phyloP scores from a whole-genome alignment of 306 rosid genomes.

The Vigna hirtella region DNA sequence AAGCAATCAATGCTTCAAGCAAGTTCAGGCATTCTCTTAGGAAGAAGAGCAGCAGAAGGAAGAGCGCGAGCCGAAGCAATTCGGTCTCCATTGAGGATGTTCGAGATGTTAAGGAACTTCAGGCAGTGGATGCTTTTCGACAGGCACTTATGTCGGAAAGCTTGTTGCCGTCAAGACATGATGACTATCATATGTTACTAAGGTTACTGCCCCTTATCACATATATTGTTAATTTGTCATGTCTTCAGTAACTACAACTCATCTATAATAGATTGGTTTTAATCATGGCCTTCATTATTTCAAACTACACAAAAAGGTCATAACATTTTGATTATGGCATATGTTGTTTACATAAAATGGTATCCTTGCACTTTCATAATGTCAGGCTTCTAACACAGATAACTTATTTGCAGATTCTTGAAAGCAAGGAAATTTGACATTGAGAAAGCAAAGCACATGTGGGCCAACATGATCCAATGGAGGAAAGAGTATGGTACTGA shows the following conservation, averaged over 20 bases:
- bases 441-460: constrained; percentile 89
- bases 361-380: too few species aligned
- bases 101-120: constrained; percentile 80
- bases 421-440: constrained; percentile 93
- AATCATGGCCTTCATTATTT: neutral
- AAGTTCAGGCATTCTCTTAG: constrained; percentile 82
- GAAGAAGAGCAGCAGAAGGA: constrained; percentile 69
- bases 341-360: too few species aligned
- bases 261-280: constrained; percentile 17
- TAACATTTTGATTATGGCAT: neutral
- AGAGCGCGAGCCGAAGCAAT: constrained; percentile 41
- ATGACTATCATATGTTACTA: constrained; percentile 83
- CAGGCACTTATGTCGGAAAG: constrained; percentile 70
- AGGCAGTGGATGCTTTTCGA: constrained; percentile 78
- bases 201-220: constrained; percentile 55
- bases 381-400: too few species aligned
- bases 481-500: constrained; percentile 86
- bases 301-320: constrained; percentile 1
- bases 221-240: constrained; percentile 16
- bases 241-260: neutral
- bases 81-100: constrained; percentile 87
- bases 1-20: constrained; percentile 86
- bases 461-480: constrained; percentile 96
- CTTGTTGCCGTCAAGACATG: constrained; percentile 71
- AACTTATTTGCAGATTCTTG: constrained; percentile 66